These are phyloP conservation scores for Acacia crassicarpa DNA, from an alignment of 306 rosid species.

Conservation along the genomic window DNA sequence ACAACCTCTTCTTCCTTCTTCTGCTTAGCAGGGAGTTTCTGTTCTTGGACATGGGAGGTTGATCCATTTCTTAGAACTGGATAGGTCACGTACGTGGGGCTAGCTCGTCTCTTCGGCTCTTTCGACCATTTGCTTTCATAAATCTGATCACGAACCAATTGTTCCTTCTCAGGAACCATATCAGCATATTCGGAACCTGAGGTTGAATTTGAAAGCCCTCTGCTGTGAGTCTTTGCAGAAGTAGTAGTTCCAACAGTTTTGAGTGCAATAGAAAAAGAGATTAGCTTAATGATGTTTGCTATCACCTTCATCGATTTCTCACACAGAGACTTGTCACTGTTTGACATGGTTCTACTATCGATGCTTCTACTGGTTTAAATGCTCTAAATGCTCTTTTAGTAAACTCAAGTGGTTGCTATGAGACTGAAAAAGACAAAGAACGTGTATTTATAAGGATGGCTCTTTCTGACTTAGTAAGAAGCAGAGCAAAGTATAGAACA, in stretches of 20 bases:
- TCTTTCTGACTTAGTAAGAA: conserved; percentile 3
- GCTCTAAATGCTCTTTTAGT: neutral
- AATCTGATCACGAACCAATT: conserved; percentile 16
- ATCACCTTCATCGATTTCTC: conserved; percentile 68
- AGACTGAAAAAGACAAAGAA: neutral
- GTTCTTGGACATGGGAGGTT: conserved; percentile 36
- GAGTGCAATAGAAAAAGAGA: conserved; percentile 52
- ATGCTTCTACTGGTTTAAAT: conserved; percentile 26
- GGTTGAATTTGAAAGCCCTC: neutral
- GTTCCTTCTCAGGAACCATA: conserved; percentile 24
- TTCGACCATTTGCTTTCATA: conserved; percentile 39
- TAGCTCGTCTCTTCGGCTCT: conserved; percentile 42
- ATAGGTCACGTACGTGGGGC: conserved; percentile 46
- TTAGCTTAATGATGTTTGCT: conserved; percentile 62
- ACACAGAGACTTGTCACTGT: conserved; percentile 50
- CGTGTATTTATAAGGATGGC: conserved; percentile 35
- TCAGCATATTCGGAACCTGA: conserved; percentile 27
- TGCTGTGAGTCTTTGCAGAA: conserved; percentile 6
- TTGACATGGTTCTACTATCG: conserved; percentile 38
- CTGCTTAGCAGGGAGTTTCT: conserved; percentile 18
- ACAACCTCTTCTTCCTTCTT: conserved; percentile 42
- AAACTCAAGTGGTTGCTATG: conserved; percentile 16
- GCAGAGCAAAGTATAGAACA: conserved; percentile 19
- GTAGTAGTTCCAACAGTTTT: conserved; percentile 32
- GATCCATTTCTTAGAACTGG: conserved; percentile 33